Percentiles rank a stretch among this genome's conserved stretches.
These are phyloP conservation scores for Cyclaneusma minus DNA, from an alignment of 2,329 filamentous ascomycete species.

Conservation along the genomic window DNA sequence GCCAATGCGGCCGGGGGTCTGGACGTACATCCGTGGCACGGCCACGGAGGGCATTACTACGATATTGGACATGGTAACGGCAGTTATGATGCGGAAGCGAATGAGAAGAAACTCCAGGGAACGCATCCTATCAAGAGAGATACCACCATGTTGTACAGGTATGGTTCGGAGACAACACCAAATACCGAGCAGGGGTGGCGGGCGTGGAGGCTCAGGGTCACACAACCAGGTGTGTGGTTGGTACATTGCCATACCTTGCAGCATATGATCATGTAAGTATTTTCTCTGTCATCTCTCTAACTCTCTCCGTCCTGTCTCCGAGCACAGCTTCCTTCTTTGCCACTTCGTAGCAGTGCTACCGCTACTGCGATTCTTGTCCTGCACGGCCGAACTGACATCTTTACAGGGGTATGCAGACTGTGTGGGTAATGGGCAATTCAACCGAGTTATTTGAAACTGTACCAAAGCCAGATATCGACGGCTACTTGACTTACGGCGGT, in stretches of 20 bases:
- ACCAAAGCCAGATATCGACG: slow-evolving; percentile 12
- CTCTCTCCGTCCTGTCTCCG: too few relatives aligned
- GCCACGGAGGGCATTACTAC: slow-evolving; percentile 27
- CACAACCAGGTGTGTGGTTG: slow-evolving; percentile 31
- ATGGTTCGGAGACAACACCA: slow-evolving; percentile 19
- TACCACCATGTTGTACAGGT: slow-evolving; percentile 30
- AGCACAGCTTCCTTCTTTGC: too few relatives aligned
- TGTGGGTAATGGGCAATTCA: slow-evolving; percentile 21
- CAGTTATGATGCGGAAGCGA: slow-evolving; percentile 23
- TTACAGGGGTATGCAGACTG: slow-evolving; percentile 21
- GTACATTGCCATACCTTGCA: slow-evolving; percentile 32
- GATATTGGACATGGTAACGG: slow-evolving; percentile 29
- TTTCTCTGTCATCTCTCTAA: too few relatives aligned
- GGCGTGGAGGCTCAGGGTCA: slow-evolving; percentile 31
- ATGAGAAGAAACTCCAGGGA: slow-evolving; percentile 21
- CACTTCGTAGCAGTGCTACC: too few relatives aligned
- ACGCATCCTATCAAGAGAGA: slow-evolving; percentile 14
- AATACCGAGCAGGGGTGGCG: slow-evolving; percentile 28
- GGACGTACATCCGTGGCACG: slow-evolving; percentile 29
- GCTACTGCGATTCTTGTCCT: too few relatives aligned
- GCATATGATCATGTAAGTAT: slow-evolving; percentile 35
- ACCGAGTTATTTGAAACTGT: slow-evolving; percentile 11
- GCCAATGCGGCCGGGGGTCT: slow-evolving; percentile 19
- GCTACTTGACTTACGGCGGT: slow-evolving; percentile 19
- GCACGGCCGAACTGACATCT: too few relatives aligned